Percentiles rank a stretch among this genome's conserved stretches.
phyloP scores from a whole-genome alignment of 345 rosid species.

The Citrus cavaleriei region DNA sequence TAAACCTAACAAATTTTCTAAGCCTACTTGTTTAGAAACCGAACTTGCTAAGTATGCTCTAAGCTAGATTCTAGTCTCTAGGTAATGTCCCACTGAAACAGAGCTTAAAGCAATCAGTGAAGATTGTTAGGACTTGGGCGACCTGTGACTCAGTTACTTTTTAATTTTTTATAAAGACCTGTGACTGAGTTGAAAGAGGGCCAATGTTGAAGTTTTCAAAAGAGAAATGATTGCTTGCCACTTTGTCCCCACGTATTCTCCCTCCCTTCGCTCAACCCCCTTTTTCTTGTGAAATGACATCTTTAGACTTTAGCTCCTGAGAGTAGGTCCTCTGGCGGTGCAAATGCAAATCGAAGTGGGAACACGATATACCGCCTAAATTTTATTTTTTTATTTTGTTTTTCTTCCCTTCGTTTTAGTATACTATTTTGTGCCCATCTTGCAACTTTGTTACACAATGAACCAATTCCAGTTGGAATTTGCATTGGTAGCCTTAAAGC shows the following conservation, averaged over 20 bases:
- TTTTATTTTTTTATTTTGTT: not conserved
- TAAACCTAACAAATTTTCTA: not conserved
- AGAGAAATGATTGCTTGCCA: not conserved
- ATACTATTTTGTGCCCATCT: not conserved
- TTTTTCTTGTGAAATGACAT: constrained; percentile 1
- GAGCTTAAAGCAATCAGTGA: not conserved
- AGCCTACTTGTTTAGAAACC: not conserved
- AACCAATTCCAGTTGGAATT: not conserved
- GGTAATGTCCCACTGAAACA: not conserved
- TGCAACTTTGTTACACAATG: not conserved
- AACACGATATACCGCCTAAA: not conserved
- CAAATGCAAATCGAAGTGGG: not conserved
- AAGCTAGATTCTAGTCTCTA: not conserved
- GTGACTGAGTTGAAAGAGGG: not conserved
- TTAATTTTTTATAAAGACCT: no score
- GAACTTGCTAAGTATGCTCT: no score
- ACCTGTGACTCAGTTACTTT: no score
- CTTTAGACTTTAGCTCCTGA: not conserved
- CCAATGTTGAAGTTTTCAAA: not conserved
- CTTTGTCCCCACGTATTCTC: not conserved
- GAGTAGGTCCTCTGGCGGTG: not conserved
- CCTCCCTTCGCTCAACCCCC: not conserved
- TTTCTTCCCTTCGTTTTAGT: not conserved
- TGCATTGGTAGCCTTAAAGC: not conserved
- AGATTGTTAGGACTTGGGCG: not conserved